Conservation (phyloP, 768 basidiomycete genomes). For the Leccinum ochraceum region DNA sequence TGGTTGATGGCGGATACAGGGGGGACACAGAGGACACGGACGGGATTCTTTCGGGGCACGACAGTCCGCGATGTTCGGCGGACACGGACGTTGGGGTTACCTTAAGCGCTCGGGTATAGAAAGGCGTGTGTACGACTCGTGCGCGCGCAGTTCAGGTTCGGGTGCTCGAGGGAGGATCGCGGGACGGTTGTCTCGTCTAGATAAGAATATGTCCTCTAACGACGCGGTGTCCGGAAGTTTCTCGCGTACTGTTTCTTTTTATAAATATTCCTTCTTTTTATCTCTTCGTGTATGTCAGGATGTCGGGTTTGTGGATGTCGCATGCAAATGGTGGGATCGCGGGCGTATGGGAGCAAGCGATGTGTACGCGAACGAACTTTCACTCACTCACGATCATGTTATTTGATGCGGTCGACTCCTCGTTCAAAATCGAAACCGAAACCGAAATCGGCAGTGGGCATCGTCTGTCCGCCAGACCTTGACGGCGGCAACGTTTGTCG, state of each 20-base stretch:
- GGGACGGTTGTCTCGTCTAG: not conserved
- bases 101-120: not conserved
- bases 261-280: too few species aligned
- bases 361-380: not conserved
- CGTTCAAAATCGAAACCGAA: not conserved
- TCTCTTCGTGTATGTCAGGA: not conserved
- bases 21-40: not conserved
- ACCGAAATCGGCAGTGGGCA: not conserved
- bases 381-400: not conserved
- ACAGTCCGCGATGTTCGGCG: not conserved
- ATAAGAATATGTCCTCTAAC: not conserved
- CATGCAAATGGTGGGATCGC: not conserved
- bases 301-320: not conserved
- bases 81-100: not conserved
- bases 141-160: constrained; percentile 8
- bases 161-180: constrained; percentile 6
- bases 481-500: not conserved
- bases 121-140: not conserved
- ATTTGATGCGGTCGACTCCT: not conserved
- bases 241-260: not conserved
- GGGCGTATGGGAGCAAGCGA: not conserved
- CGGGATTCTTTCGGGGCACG: not conserved
- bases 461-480: not conserved
- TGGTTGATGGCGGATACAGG: constrained; percentile 11
- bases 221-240: not conserved